Evolutionary conservation across 1,284 basidiomycete genomes (phyloP), one percentile per base, ranked within the genome.

Genomic region (Schizophyllum amplum): DNA sequence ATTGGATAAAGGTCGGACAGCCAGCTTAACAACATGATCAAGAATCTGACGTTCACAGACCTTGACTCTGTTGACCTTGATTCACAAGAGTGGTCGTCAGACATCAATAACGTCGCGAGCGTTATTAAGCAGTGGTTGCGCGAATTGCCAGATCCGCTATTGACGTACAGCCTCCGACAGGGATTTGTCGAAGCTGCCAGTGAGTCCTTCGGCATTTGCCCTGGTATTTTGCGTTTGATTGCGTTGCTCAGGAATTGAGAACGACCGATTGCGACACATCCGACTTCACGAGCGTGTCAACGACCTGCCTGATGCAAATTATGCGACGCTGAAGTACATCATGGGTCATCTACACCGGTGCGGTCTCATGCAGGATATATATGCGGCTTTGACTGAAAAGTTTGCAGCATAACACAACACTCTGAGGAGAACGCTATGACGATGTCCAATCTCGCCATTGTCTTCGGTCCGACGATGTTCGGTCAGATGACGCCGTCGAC

Each of bases 221-320:
- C 21, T 27, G 23, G 59, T 42, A 55, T 63, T 17, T 62, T 57
- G 33, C 11, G 46, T 58, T 24, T 4, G 9, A 60, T 52, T 46
- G 47, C 49, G n/a, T 7, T 17, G 6, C 17, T 27, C 68, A 95
- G 94, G 88, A 68, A 92, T 94, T 63, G 94, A 98, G 55, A 95
- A 96, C 66, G 92, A 96, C 64, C 83, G 95, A 55, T 73, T 98
- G 62, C 82, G 95, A 61, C 95, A 98, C 67, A 98, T 98, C 62
- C 83, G 94, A 53, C 75, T 99, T 58, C 96, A 99, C 66, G 96
- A 99, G 69, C 85, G 92, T 55, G 95, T 99, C 53, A 99, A 99
- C 68, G 95, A 98, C 64, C 78, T 99, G 54, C 97, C 96, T 3
- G 96, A 99, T 73, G 84, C 97, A 13, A 98, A 99, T 72, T 99